Evolutionary conservation across 371 early-diverging fungal genomes (phyloP), one percentile per base, ranked within the genome.

Genomic region (Mortierella sp.): DNA sequence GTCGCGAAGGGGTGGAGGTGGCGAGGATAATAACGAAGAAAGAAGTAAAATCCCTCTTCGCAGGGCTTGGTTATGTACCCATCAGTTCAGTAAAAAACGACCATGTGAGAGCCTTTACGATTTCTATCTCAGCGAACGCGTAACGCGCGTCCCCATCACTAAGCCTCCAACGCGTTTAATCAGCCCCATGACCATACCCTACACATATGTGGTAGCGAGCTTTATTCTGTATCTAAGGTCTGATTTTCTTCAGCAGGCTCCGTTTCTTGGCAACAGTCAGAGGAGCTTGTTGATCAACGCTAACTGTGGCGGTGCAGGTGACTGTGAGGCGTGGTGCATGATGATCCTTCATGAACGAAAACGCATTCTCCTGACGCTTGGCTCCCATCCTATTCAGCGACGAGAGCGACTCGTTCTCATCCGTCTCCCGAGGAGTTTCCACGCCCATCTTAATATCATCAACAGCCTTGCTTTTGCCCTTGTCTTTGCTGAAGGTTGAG

Each of bases 391-490:
- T 65, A 24, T 38, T 65, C 65, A 24, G 21, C 6, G n/a, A 55
- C 19, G 55, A 55, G n/a, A 55, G 9, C 8, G 42, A 24, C 24
- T 68, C 68, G 3, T 42, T 68, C 24, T 68, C 38, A 14, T 68
- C 68, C 24, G 68, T 68, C 24, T 42, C 68, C 24, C 24, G 68
- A 21, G 24, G 9, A 13, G 50, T 50, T 11, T 68, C 44, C 44
- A 42, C 44, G 21, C 24, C 42, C 68, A 68, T 68, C 68, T 42
- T 42, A 24, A 68, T 10, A 68, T 68, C 68, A 68, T 38, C 72
- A 11, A 28, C 19, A 73, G 34, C 76, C 44, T 72, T 73, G 54
- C 26, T 60, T 54, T 77, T 77, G 68, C 52, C 70, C 54, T 72
- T 72, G 42, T 58, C 54, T 60, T 75, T 72, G 38, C 6, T 72